phyloP scores from a whole-genome alignment of 192 early-diverging fungal genomes.

The Phycomyces blakesleeanus region DNA sequence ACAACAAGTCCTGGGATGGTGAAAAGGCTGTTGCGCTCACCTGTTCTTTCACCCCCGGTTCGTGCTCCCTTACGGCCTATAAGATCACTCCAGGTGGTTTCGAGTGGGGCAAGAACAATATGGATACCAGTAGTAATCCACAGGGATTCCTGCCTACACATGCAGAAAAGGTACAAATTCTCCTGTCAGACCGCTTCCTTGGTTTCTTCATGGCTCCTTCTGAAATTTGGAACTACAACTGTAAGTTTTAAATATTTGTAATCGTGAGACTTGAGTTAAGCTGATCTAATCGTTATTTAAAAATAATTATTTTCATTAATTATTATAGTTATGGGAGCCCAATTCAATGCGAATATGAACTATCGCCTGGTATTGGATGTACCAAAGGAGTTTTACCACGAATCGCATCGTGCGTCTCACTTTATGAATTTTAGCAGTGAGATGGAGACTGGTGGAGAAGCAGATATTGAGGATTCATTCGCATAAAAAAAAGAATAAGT shows the following conservation, averaged over 20 bases:
- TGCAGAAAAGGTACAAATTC: conserved; percentile 97
- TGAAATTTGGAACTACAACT: conserved; percentile 92
- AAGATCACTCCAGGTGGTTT: conserved; percentile 94
- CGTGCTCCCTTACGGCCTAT: conserved; percentile 92
- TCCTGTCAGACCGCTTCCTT: conserved; percentile 92
- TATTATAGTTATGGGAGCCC: conserved; percentile 81
- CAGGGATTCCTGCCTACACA: conserved; percentile 81
- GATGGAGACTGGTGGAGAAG: conserved; percentile 54
- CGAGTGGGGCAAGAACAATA: conserved; percentile 95
- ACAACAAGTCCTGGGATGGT: conserved; percentile 90
- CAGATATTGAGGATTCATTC: conserved; percentile 58
- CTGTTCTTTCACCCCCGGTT: conserved; percentile 97
- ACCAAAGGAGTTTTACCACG: conserved; percentile 97
- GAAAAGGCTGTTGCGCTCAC: conserved; percentile 91
- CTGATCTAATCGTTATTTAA: no score
- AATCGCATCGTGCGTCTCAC: conserved; percentile 91
- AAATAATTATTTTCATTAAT: background rate
- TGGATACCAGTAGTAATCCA: conserved; percentile 82
- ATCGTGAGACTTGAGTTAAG: background rate
- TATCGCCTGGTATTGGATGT: conserved; percentile 85
- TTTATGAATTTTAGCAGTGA: conserved; percentile 88
- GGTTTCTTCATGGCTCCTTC: conserved; percentile 98
- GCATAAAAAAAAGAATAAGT: conserved; percentile 33
- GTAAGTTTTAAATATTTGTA: conserved; percentile 10
- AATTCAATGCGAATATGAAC: conserved; percentile 88